phyloP scores from a whole-genome alignment of 495 filamentous ascomycete species.

The Platismatia glauca region DNA sequence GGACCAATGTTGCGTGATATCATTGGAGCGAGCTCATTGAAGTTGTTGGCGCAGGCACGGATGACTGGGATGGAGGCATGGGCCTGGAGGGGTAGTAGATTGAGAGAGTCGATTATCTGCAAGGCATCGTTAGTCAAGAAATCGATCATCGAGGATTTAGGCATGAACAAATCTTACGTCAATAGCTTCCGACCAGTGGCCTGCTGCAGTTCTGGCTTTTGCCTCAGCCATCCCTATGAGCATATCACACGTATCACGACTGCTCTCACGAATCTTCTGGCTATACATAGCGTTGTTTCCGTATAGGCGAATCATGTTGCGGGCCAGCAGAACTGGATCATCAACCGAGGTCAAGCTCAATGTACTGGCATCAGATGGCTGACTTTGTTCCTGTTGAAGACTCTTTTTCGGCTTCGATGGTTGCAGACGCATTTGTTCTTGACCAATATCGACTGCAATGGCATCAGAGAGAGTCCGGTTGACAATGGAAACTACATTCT shows the following conservation, averaged over 20 bases:
- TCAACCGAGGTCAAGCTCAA: slow-evolving; percentile 79
- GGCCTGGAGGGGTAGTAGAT: slow-evolving; percentile 68
- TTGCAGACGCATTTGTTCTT: slow-evolving; percentile 62
- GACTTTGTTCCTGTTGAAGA: slow-evolving; percentile 20
- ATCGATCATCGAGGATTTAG: slow-evolving; percentile 8
- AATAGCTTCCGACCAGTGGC: slow-evolving; percentile 66
- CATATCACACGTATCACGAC: slow-evolving; percentile 59
- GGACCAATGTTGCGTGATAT: slow-evolving; percentile 81
- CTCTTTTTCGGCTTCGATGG: slow-evolving; percentile 57
- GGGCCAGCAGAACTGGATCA: slow-evolving; percentile 69
- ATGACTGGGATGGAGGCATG: slow-evolving; percentile 61
- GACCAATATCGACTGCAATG: slow-evolving; percentile 70
- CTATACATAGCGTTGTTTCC: slow-evolving; percentile 64
- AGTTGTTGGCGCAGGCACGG: slow-evolving; percentile 64
- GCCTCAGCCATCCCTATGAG: slow-evolving; percentile 72
- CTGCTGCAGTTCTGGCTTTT: slow-evolving; percentile 58
- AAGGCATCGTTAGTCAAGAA: slow-evolving; percentile 5
- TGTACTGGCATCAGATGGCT: slow-evolving; percentile 43
- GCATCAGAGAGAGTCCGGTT: slow-evolving; percentile 86
- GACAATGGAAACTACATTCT: slow-evolving; percentile 78
- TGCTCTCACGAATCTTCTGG: slow-evolving; percentile 53
- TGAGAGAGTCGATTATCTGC: slow-evolving; percentile 62
- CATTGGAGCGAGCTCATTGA: slow-evolving; percentile 61
- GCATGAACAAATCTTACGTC: slow-evolving; percentile 54
- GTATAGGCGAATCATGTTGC: slow-evolving; percentile 75